Evolutionary conservation across 177 flowering plant genomes (phyloP), one percentile per base, ranked within the genome.

Genomic region (Vitis hybrid): DNA sequence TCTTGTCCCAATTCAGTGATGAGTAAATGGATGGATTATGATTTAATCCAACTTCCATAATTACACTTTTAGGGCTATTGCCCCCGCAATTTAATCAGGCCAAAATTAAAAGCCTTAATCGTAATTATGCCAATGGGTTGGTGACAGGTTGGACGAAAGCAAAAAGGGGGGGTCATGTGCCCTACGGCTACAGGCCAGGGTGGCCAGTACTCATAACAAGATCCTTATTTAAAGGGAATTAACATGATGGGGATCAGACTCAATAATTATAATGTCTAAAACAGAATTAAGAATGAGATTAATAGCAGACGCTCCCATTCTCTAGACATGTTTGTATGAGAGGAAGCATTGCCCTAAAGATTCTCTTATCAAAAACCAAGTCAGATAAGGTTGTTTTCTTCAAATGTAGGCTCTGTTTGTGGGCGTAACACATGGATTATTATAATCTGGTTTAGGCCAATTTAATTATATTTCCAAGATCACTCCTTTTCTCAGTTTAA

Each of bases 291-390:
- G 10, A 4, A 32, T 11, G 3, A 3, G 12, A 15, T 23, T 50
- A 23, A 14, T 51, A 54, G 56, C 32, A 56, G 23, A 67, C 66
- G 59, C 69, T 69, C 74, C 76, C 72, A 72, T 60, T 69, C 60
- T 73, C 73, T 64, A 67, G 75, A 76, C 79, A 76, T 80, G 85
- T 68, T 73, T 66, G 79, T 13, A 13, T 62, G 18, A 59, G 61
- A 80, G 85, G 85, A 52, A 62, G 82, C 84, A 75, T 14, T 14
- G 30, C 56, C 75, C 83, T 23, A 83, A 74, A 78, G 80, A 83
- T 83, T 76, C 83, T 66, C 79, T 65, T 26, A 50, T 61, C 51
- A 56, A 57, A 56, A 21, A 34, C 5, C 40, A 34, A 34, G 40
- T 34, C 5, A 45, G 65, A 51, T 58, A 74, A 64, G 64, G 34